These are phyloP conservation scores for Apiotrichum veenhuisii DNA, from an alignment of 1,284 basidiomycete species.

Conservation along the genomic window DNA sequence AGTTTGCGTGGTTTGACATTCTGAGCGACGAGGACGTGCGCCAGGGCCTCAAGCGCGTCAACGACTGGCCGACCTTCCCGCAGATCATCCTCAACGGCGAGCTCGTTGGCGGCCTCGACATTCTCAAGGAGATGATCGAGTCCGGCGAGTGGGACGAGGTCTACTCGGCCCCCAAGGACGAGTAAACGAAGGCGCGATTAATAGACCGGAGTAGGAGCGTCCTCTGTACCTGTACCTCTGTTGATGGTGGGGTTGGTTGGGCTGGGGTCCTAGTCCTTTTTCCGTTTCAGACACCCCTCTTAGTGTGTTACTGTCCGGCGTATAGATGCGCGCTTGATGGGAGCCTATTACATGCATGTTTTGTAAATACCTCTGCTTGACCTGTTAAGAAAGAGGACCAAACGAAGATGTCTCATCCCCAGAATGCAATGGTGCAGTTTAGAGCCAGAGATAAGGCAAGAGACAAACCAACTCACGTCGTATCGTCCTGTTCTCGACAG, in stretches of 20 bases:
- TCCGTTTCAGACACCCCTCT: background rate
- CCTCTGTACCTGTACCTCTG: no score
- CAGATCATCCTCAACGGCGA: constrained; percentile 83
- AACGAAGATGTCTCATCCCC: no score
- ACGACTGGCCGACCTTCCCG: constrained; percentile 52
- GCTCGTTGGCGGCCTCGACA: constrained; percentile 67
- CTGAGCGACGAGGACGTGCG: constrained; percentile 66
- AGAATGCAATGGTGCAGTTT: no score
- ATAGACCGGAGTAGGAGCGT: no score
- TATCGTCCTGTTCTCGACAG: no score
- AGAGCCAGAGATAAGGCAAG: no score
- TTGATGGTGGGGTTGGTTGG: background rate
- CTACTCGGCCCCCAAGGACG: constrained; percentile 19
- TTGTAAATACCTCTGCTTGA: background rate
- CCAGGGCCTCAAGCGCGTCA: constrained; percentile 54
- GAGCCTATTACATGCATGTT: background rate
- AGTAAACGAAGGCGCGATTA: background rate
- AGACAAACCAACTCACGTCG: no score
- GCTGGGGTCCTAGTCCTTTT: background rate
- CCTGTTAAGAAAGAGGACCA: background rate
- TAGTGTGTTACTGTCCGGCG: background rate
- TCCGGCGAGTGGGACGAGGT: constrained; percentile 48
- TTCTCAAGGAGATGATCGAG: constrained; percentile 62
- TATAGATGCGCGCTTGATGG: background rate
- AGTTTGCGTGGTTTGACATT: constrained; percentile 71